These are phyloP conservation scores for Forsythia suspensa DNA, from an alignment of 257 asterid species.

Conservation along the genomic window DNA sequence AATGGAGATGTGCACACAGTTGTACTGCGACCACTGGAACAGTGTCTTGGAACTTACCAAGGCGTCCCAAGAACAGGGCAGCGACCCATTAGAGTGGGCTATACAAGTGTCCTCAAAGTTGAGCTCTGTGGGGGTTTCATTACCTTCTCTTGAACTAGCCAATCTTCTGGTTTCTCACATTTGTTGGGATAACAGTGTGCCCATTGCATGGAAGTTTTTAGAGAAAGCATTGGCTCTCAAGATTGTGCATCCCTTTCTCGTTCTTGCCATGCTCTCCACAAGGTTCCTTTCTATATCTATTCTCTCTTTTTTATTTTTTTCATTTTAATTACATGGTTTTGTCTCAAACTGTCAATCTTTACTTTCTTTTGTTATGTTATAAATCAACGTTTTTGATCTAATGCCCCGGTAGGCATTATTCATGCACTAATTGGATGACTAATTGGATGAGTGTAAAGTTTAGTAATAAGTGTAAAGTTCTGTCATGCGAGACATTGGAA, in stretches of 20 bases:
- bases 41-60: slow-evolving; percentile 64
- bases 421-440: no score
- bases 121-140: slow-evolving; percentile 59
- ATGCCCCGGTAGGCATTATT: no score
- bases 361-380: slow-evolving; percentile 4
- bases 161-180: slow-evolving; percentile 73
- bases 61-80: slow-evolving; percentile 66
- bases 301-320: not conserved
- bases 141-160: slow-evolving; percentile 75
- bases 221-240: slow-evolving; percentile 79
- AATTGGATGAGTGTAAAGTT: no score
- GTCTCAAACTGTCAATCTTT: not conserved
- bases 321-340: slow-evolving; percentile 4
- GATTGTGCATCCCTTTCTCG: slow-evolving; percentile 74
- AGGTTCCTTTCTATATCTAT: slow-evolving; percentile 41
- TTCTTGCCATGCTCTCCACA: slow-evolving; percentile 71
- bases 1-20: slow-evolving; percentile 51
- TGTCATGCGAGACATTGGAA: no score
- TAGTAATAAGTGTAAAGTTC: no score
- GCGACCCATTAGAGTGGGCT: slow-evolving; percentile 82
- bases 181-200: slow-evolving; percentile 92
- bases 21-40: slow-evolving; percentile 52
- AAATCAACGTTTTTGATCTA: no score
- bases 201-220: slow-evolving; percentile 83
- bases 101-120: slow-evolving; percentile 67